Evolutionary conservation across 2,329 filamentous ascomycete species (phyloP), one percentile per base, ranked within the genome.

Genomic region (Microcyclosporella mali): DNA sequence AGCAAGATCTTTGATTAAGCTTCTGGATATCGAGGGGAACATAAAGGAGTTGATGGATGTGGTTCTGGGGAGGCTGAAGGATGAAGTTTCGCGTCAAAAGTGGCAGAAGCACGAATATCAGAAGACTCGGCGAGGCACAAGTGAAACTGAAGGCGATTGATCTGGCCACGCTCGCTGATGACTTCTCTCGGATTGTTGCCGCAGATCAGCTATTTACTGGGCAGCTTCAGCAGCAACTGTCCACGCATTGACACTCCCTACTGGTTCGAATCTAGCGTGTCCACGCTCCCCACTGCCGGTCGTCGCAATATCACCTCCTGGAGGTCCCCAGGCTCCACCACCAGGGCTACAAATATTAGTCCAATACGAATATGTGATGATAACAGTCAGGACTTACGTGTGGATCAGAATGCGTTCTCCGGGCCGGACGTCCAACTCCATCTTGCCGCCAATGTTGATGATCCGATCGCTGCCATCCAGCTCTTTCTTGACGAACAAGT

Each of bases 391-490:
- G 15, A 33, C 27, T 38, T 35, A 25, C 17, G 42, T 51, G 33
- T 47, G 43, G 79, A 56, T 56, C 7, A 56, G 29, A 11, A 56
- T 46, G 15, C 48, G 32, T 19, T 55, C 53, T 2, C 53, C 53
- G 17, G 51, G 47, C 37, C 47, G 45, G 3, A 47, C 41, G 27
- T 49, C 42, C 21, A 52, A 21, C 31, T 50, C 48, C 43, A 51
- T 55, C 40, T 53, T 53, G 9, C 48, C 50, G 15, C 54, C 54
- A 17, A 56, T 49, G 33, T 53, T 55, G 18, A 56, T 52, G 18
- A 38, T 32, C 12, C 50, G 27, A 21, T 48, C 49, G n/a, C 41
- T 45, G 11, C 50, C 50, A 41, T 50, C 47, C 8, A 42, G 19
- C 11, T 58, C 48, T 29, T 62, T 57, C 1, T 52, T 52, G 6